phyloP scores from a whole-genome alignment of 108 stramenopile species.

The Cyclotella atomus region DNA sequence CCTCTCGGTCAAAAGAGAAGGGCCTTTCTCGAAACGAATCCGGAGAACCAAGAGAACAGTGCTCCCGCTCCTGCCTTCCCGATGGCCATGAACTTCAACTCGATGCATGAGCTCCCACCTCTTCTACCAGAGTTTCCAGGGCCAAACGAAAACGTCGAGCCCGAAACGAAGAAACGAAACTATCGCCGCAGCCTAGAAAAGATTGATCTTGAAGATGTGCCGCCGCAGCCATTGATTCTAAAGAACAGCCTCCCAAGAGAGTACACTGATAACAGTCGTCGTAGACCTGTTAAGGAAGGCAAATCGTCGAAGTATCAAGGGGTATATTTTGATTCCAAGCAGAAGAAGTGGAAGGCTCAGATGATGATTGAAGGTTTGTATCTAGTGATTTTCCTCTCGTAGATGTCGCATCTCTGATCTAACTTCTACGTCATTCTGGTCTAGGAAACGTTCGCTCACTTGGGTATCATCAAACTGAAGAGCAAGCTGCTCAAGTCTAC shows the following conservation, averaged over 20 bases:
- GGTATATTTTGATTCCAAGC: background rate
- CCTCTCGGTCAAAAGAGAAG: too few relatives aligned
- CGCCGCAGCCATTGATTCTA: conserved; percentile 17
- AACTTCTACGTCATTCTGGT: too few relatives aligned
- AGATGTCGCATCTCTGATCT: too few relatives aligned
- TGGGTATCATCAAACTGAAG: conserved; percentile 2
- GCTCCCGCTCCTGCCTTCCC: too few relatives aligned
- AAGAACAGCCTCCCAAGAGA: conserved; percentile 6
- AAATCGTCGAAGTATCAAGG: conserved; percentile 19
- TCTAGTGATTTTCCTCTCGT: too few relatives aligned
- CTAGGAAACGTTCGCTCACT: background rate
- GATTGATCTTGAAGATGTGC: conserved; percentile 16
- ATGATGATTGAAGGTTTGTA: conserved; percentile 30
- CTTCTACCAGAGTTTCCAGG: too few relatives aligned
- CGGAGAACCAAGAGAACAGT: too few relatives aligned
- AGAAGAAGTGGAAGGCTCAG: conserved; percentile 27
- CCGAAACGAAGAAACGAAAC: background rate
- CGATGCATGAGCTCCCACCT: too few relatives aligned
- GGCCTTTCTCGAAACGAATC: too few relatives aligned
- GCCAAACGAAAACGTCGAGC: too few relatives aligned
- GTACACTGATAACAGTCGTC: conserved; percentile 19
- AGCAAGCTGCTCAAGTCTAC: conserved; percentile 19
- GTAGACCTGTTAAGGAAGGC: background rate
- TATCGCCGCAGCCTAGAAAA: background rate
- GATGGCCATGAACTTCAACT: too few relatives aligned